phyloP scores from a whole-genome alignment of 169 alveolate species.

The Plasmodium reichenowi region DNA sequence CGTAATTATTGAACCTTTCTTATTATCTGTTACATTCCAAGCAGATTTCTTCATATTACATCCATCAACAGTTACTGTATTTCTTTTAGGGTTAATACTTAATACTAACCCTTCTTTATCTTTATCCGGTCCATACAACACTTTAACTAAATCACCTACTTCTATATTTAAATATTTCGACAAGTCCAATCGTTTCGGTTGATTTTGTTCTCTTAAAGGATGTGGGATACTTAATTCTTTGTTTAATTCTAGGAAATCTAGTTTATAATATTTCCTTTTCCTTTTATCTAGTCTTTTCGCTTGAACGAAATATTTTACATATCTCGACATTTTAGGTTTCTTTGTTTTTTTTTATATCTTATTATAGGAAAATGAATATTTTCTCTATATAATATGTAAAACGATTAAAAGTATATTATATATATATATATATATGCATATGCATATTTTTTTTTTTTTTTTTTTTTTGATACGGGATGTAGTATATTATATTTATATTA shows the following conservation, averaged over 20 bases:
- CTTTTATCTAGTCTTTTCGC: conserved; percentile 84
- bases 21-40: conserved; percentile 86
- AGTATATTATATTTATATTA: too few species aligned
- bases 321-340: conserved; percentile 83
- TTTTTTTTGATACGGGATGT: background rate
- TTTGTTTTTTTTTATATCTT: background rate
- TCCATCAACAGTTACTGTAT: conserved; percentile 90
- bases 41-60: conserved; percentile 90
- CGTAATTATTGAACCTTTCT: conserved; percentile 82
- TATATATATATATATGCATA: background rate
- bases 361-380: background rate
- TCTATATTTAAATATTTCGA: conserved; percentile 86
- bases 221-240: conserved; percentile 88
- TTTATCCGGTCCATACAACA: conserved; percentile 90
- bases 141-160: conserved; percentile 91
- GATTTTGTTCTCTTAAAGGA: conserved; percentile 84
- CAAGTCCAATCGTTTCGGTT: conserved; percentile 85
- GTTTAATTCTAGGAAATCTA: conserved; percentile 84
- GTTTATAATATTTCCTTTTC: conserved; percentile 81
- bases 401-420: too few species aligned
- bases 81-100: conserved; percentile 85
- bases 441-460: too few species aligned
- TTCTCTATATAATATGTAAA: too few species aligned
- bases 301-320: conserved; percentile 85
- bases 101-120: conserved; percentile 89